Evolutionary conservation across 345 rosid species (phyloP), one percentile per base, ranked within the genome.

Genomic region (Melaleuca quinquenervia): DNA sequence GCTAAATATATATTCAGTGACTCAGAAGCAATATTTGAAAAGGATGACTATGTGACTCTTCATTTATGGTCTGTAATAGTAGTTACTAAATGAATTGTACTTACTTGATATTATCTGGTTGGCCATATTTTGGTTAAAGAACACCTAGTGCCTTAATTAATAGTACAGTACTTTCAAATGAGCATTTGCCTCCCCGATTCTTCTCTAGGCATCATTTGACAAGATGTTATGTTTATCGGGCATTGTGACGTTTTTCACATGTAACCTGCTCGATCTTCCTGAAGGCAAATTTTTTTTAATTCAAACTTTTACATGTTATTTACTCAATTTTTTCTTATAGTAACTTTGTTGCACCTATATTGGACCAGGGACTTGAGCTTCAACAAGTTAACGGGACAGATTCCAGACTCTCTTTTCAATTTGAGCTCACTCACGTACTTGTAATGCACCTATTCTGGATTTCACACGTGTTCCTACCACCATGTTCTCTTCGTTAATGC

Each of bases 341-440:
- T 50, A n/a, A 50, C 29, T 29, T 82, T 11, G 22, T 74, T 26
- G 26, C 6, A 0, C 3, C 49, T 82, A n/a, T 56, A 83, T 62
- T 86, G 82, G 52, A 85, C 5, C 58, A 94, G 94, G 90, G 94
- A 94, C 89, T 90, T 92, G 86, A 92, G 96, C 91, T 62, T 62
- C 75, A 62, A 62, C 21, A 62, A 62, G 44, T 62, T 62, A 62
- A 62, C 75, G 0, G 75, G 94, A 82, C 58, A 29, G 26, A 91
- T 94, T 83, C 94, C 94, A 10, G 90, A 85, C 2, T 82, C 88
- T 6, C 90, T 92, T 64, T 94, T 92, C 87, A 86, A 78, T 82
- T 76, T 91, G 87, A 87, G 85, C 78, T 82, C 87, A 11, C 94
- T 94, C 44, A 27, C 75, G 62, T 22, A 86, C 92, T 88, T 95